Evolutionary conservation across 768 basidiomycete genomes (phyloP), one percentile per base, ranked within the genome.

Genomic region (Lactarius hatsudake): DNA sequence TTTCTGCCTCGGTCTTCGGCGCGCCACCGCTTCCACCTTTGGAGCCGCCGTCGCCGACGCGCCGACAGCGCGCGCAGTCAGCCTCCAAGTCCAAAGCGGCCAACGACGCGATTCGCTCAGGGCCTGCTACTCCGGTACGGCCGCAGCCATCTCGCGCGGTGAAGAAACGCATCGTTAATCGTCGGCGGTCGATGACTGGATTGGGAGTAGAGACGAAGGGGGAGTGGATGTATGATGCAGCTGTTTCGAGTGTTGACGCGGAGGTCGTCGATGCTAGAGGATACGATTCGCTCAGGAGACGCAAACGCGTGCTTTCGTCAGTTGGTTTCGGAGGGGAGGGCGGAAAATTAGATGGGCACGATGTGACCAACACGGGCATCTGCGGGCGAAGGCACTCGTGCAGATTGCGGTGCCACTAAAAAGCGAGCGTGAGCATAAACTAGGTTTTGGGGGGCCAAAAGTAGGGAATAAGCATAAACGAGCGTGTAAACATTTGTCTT

Each of bases 151-250:
- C 67, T n/a, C 62, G 69, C n/a, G 71, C 71, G 28, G 62, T 71
- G 60, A 71, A 71, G 54, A 66, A 62, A 28, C 69, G 69, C n/a
- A 70, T 71, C 36, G 69, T 71, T 42, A 66, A 71, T 60, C 69
- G 71, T 34, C 71, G 69, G 38, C 64, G 71, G 7, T 71, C 69
- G 51, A 54, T 42, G 23, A 69, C 32, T 23, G 69, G 62, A n/a
- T 38, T 66, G 6, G 68, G 60, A 20, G 40, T 45, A 7, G 71
- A 48, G 23, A 70, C 36, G 30, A 53, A 56, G 38, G 69, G 64
- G 6, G 69, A 70, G 6, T 70, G 69, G 71, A 66, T 61, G 43
- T 71, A 71, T 53, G 65, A 70, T 20, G 69, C 63, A 0, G 65
- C 69, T 3, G 66, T 66, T 30, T 70, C 69, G 17, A 64, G 65